Evolutionary conservation across 2,329 filamentous ascomycete species (phyloP).

Genomic region (Rhynchosporium agropyri): DNA sequence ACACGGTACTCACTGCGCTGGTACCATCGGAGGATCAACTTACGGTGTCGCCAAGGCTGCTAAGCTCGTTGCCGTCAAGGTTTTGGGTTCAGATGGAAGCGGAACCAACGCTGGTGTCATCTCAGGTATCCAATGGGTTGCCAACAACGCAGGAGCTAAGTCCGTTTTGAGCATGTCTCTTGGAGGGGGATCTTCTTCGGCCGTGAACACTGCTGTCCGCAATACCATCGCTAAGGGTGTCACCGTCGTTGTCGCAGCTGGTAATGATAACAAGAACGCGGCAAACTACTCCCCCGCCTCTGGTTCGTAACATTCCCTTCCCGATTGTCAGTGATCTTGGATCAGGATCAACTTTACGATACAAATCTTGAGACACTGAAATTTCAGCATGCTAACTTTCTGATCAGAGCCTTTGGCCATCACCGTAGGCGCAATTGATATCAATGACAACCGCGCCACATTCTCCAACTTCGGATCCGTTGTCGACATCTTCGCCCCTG

Average conservation of each 20-base stretch:
- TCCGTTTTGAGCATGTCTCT: constrained; percentile 60
- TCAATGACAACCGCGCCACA: constrained; percentile 44
- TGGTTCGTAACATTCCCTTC: too few species aligned
- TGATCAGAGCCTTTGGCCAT: constrained; percentile 47
- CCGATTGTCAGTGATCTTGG: too few species aligned
- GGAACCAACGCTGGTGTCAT: constrained; percentile 45
- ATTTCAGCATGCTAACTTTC: too few species aligned
- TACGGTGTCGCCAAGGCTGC: constrained; percentile 48
- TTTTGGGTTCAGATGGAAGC: constrained; percentile 40
- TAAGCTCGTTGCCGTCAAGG: constrained; percentile 46
- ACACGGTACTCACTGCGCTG: constrained; percentile 49
- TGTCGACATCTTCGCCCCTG: constrained; percentile 57
- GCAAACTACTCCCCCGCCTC: constrained; percentile 52
- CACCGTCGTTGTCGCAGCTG: constrained; percentile 57
- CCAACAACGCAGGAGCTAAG: constrained; percentile 39
- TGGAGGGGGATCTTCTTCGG: constrained; percentile 49
- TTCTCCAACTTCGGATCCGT: constrained; percentile 56
- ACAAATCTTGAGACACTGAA: too few species aligned
- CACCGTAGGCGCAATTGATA: constrained; percentile 56
- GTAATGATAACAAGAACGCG: constrained; percentile 51
- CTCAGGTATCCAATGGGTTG: constrained; percentile 45
- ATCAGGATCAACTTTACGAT: too few species aligned
- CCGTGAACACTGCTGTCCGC: constrained; percentile 55
- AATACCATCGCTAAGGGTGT: constrained; percentile 51
- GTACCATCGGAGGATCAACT: constrained; percentile 45